phyloP scores from a whole-genome alignment of 2,329 filamentous ascomycete genomes.

The Calycina marina region DNA sequence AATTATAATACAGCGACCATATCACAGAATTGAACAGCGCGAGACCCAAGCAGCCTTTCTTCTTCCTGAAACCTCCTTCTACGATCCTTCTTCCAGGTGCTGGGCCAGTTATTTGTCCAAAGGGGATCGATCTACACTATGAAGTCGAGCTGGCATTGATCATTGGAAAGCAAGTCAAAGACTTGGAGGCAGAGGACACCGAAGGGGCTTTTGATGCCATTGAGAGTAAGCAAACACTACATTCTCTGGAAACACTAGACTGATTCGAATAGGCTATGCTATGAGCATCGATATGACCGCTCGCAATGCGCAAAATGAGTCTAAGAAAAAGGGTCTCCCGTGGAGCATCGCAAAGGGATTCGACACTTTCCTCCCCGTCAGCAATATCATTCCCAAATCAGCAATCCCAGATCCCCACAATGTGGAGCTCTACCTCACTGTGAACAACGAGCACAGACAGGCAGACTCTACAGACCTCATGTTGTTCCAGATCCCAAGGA shows the following conservation, averaged over 20 bases:
- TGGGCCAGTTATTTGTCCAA: conserved; percentile 69
- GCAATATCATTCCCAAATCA: conserved; percentile 63
- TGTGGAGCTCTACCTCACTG: conserved; percentile 69
- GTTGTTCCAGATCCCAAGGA: conserved; percentile 79
- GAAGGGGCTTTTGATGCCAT: conserved; percentile 70
- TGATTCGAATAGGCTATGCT: conserved; percentile 52
- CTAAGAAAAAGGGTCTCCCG: conserved; percentile 90
- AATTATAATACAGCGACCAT: conserved; percentile 53
- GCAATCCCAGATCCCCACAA: conserved; percentile 78
- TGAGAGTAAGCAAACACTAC: conserved; percentile 39
- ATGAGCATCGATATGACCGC: conserved; percentile 96
- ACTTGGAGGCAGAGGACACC: conserved; percentile 61
- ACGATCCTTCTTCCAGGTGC: conserved; percentile 68
- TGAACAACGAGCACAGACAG: conserved; percentile 70
- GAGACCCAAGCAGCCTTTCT: conserved; percentile 89
- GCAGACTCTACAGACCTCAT: conserved; percentile 84
- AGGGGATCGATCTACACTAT: conserved; percentile 77
- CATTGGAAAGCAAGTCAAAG: conserved; percentile 66
- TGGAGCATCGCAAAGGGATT: conserved; percentile 97
- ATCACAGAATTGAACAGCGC: conserved; percentile 80
- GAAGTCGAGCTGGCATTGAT: conserved; percentile 89
- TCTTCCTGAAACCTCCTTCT: conserved; percentile 91
- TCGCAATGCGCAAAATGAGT: conserved; percentile 88
- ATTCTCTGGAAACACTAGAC: not conserved
- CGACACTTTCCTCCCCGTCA: conserved; percentile 89